Conservation (phyloP, 257 asterid species). For the Solanum ossicruentum region DNA sequence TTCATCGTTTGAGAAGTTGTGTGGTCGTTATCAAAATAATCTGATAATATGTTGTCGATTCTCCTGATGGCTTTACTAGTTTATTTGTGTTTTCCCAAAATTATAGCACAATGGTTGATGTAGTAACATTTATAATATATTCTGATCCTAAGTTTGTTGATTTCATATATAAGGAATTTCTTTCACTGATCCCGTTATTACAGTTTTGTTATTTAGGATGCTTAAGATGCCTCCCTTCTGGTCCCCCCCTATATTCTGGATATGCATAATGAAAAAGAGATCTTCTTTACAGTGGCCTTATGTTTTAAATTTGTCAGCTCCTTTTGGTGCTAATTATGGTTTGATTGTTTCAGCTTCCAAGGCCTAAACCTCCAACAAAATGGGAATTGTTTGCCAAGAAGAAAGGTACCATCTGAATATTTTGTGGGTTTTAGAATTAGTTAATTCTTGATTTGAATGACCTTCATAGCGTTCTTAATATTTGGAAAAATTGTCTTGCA, state of each 20-base stretch:
- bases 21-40: not conserved
- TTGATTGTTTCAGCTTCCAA: constrained; percentile 58
- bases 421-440: not conserved
- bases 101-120: not conserved
- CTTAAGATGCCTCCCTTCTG: not conserved
- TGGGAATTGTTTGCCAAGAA: constrained; percentile 87
- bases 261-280: not conserved
- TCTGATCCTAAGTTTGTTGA: not conserved
- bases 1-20: not conserved
- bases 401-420: constrained; percentile 42
- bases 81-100: not conserved
- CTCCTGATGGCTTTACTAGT: not conserved
- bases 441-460: not conserved
- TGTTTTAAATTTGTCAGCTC: not conserved
- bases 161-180: not conserved
- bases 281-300: not conserved
- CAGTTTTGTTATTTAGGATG: not conserved
- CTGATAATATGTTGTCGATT: not conserved
- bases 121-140: not conserved
- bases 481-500: constrained; percentile 9
- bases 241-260: not conserved
- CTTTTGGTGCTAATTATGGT: not conserved
- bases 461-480: not conserved
- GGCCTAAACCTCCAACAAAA: constrained; percentile 80
- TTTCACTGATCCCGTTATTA: not conserved